These are phyloP conservation scores for Talaromyces sp. DNA, from an alignment of 2,329 filamentous ascomycete species.

Conservation along the genomic window DNA sequence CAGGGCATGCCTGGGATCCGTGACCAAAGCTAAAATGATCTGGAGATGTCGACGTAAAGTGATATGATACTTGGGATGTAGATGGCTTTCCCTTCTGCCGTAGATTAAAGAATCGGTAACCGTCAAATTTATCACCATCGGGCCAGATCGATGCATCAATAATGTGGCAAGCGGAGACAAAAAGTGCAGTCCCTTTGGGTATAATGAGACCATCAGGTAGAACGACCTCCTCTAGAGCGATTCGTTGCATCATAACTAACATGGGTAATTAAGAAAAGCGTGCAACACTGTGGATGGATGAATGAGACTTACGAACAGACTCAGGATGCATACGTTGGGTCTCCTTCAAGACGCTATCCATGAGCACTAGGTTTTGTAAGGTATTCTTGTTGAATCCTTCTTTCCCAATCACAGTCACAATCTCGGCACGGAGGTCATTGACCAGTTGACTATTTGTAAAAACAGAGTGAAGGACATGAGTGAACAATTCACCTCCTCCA, in stretches of 20 bases:
- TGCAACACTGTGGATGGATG: neutral
- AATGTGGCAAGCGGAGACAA: neutral
- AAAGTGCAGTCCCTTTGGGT: conserved; percentile 44
- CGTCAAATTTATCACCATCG: conserved; percentile 46
- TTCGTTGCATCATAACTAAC: conserved; percentile 18
- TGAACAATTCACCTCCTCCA: conserved; percentile 5
- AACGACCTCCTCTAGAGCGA: conserved; percentile 15
- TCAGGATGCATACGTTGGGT: conserved; percentile 22
- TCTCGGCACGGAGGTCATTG: conserved; percentile 6
- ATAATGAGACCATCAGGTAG: conserved; percentile 45
- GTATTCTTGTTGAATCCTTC: conserved; percentile 7
- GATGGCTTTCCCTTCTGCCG: conserved; percentile 30
- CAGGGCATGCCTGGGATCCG: conserved; percentile 48
- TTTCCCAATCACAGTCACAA: conserved; percentile 4
- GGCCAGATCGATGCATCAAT: conserved; percentile 41
- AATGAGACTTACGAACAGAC: conserved; percentile 19
- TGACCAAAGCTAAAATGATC: conserved; percentile 56
- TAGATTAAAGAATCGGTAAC: conserved; percentile 48
- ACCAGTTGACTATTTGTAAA: conserved; percentile 7
- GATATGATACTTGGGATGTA: conserved; percentile 37
- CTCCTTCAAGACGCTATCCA: conserved; percentile 29
- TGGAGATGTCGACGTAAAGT: conserved; percentile 54
- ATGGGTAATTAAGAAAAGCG: neutral
- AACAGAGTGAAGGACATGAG: conserved; percentile 1
- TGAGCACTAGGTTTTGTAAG: conserved; percentile 16